Conservation (phyloP, 495 filamentous ascomycete genomes). For the Penicillium atrosanguineum region DNA sequence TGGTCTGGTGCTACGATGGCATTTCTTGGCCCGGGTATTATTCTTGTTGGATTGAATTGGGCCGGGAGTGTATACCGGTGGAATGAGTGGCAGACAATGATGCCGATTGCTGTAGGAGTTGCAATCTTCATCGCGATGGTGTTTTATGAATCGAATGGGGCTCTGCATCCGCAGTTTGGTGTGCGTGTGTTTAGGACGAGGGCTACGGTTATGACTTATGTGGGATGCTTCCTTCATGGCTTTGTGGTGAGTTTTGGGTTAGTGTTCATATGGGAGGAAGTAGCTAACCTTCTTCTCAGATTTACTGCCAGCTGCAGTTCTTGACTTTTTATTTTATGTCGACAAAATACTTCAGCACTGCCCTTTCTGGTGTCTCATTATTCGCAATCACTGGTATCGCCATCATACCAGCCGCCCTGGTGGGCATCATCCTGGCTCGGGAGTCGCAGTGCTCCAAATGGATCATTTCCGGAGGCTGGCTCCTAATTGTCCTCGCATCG, state of each 20-base stretch:
- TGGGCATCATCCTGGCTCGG: constrained; percentile 48
- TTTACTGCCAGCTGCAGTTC: constrained; percentile 55
- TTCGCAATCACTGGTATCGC: constrained; percentile 46
- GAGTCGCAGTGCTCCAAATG: constrained; percentile 45
- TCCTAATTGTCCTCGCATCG: constrained; percentile 41
- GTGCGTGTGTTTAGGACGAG: constrained; percentile 47
- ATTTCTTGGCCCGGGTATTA: constrained; percentile 22
- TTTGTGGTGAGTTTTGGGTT: constrained; percentile 40
- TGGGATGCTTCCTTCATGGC: constrained; percentile 53
- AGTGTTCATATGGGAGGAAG: neutral
- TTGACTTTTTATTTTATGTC: constrained; percentile 64
- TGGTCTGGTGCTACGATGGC: constrained; percentile 37
- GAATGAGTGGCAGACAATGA: constrained; percentile 42
- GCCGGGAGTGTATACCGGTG: constrained; percentile 34
- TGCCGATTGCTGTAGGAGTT: constrained; percentile 53
- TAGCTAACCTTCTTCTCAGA: constrained; percentile 13
- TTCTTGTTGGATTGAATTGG: constrained; percentile 39
- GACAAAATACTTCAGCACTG: constrained; percentile 52
- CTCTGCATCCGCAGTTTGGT: constrained; percentile 53
- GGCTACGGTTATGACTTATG: constrained; percentile 34
- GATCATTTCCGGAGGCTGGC: constrained; percentile 57
- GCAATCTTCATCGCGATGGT: constrained; percentile 40
- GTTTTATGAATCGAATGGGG: constrained; percentile 47
- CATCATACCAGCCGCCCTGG: constrained; percentile 43
- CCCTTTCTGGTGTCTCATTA: constrained; percentile 57